Conservation (phyloP, 2,329 filamentous ascomycete genomes). For the Bertia moriformis region DNA sequence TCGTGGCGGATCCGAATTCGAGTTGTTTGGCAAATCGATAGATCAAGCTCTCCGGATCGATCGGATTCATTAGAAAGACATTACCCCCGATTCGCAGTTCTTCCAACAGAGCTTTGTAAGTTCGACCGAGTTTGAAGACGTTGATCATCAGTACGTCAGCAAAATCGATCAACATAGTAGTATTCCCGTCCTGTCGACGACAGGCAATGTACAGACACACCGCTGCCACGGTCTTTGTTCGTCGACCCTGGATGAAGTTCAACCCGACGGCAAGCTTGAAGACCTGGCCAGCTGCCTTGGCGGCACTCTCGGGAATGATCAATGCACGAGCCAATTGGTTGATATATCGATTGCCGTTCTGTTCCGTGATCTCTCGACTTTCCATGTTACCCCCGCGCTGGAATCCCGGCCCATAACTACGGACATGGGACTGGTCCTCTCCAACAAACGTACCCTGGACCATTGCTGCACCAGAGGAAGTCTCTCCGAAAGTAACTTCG, state of each 20-base stretch:
- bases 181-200: slow-evolving; percentile 43
- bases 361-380: background rate
- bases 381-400: slow-evolving; percentile 11
- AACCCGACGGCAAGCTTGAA: slow-evolving; percentile 38
- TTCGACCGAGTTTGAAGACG: slow-evolving; percentile 54
- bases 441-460: slow-evolving; percentile 57
- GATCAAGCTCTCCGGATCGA: slow-evolving; percentile 53
- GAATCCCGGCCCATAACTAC: slow-evolving; percentile 27
- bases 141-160: slow-evolving; percentile 44
- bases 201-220: slow-evolving; percentile 56
- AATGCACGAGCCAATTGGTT: slow-evolving; percentile 22
- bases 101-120: slow-evolving; percentile 50
- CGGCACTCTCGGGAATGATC: slow-evolving; percentile 22
- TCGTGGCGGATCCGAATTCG: slow-evolving; percentile 47
- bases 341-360: slow-evolving; percentile 12
- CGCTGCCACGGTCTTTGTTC: slow-evolving; percentile 49
- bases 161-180: slow-evolving; percentile 58
- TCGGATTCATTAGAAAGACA: slow-evolving; percentile 19
- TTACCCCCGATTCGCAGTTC: slow-evolving; percentile 35
- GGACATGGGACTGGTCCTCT: slow-evolving; percentile 49
- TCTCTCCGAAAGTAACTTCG: slow-evolving; percentile 58
- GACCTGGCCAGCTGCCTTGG: slow-evolving; percentile 31
- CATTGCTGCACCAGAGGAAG: slow-evolving; percentile 47
- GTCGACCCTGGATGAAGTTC: slow-evolving; percentile 50
- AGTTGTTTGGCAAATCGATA: slow-evolving; percentile 54